Conservation (phyloP, 1,139 yeast species). For the Lodderomyces oxycetoniae region DNA sequence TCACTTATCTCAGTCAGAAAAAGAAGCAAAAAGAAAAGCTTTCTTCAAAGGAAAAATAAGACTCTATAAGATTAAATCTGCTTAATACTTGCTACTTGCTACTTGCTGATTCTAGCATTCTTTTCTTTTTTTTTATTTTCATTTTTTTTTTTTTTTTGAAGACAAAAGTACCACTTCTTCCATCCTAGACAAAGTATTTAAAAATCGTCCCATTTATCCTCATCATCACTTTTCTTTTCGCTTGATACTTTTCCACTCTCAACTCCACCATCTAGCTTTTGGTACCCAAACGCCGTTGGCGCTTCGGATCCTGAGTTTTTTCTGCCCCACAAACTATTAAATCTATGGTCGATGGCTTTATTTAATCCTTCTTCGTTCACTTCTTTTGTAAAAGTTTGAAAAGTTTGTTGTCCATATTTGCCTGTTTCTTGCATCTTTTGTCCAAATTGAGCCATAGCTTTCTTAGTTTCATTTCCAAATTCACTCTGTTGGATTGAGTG, state of each 20-base stretch:
- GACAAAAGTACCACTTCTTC: no score
- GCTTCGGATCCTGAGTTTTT: conserved; percentile 27
- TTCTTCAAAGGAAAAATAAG: conserved; percentile 1
- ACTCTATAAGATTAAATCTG: conserved; percentile 1
- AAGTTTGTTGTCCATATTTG: conserved; percentile 61
- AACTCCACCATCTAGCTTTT: conserved; percentile 57
- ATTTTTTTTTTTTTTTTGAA: no score
- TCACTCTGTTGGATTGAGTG: conserved; percentile 80
- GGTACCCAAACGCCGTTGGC: conserved; percentile 68
- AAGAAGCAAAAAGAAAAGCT: conserved; percentile 1
- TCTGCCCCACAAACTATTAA: conserved; percentile 47
- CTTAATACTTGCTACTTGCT: no score
- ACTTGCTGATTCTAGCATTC: no score
- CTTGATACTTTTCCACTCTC: conserved; percentile 51
- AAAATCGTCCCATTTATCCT: conserved; percentile 46
- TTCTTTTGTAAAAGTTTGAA: conserved; percentile 56
- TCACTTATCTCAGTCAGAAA: conserved; percentile 10
- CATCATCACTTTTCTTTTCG: conserved; percentile 25
- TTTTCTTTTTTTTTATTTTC: no score
- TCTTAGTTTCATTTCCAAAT: conserved; percentile 69
- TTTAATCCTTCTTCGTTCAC: conserved; percentile 30
- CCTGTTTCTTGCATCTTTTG: conserved; percentile 91
- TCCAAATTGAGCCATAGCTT: conserved; percentile 95
- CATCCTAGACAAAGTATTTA: conserved; percentile 17
- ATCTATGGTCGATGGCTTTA: conserved; percentile 43